Conservation (phyloP, 2,329 filamentous ascomycete species). For the Curvularia sp. region DNA sequence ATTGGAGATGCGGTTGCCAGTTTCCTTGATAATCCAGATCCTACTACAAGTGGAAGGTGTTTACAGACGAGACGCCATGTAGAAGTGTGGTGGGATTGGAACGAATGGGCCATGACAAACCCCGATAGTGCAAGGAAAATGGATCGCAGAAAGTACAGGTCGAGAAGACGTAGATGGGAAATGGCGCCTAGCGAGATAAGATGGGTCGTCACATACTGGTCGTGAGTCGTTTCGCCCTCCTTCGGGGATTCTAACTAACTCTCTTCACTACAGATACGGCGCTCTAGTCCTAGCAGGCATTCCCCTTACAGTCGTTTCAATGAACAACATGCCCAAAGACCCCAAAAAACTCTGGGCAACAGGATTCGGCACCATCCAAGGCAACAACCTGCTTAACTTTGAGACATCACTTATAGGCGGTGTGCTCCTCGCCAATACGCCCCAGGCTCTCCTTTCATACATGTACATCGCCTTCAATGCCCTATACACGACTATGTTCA, state of each 20-base stretch:
- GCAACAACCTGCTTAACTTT: constrained; percentile 20
- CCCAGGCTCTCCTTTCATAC: constrained; percentile 57
- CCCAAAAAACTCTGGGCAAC: constrained; percentile 14
- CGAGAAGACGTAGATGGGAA: neutral
- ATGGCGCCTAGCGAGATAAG: neutral
- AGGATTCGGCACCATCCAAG: constrained; percentile 21
- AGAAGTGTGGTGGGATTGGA: constrained; percentile 7
- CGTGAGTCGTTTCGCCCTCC: neutral
- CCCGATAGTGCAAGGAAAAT: neutral
- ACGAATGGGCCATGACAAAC: neutral
- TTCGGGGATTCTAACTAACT: neutral
- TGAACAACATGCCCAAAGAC: constrained; percentile 15
- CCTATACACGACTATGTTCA: constrained; percentile 57
- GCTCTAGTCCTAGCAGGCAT: constrained; percentile 4
- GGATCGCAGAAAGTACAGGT: neutral
- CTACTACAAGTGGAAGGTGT: constrained; percentile 18
- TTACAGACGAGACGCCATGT: constrained; percentile 8
- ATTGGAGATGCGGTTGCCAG: constrained; percentile 32
- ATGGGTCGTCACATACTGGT: constrained; percentile 4
- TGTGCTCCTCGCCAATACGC: constrained; percentile 55
- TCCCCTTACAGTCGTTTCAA: neutral
- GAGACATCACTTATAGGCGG: constrained; percentile 9
- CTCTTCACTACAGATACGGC: neutral
- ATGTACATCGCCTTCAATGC: constrained; percentile 58
- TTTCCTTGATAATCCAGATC: constrained; percentile 28